A percentile compares a stretch with the other conserved stretches of the same genome.
Evolutionary conservation across 257 asterid species (phyloP).

Genomic region (Eustoma russellianum): DNA sequence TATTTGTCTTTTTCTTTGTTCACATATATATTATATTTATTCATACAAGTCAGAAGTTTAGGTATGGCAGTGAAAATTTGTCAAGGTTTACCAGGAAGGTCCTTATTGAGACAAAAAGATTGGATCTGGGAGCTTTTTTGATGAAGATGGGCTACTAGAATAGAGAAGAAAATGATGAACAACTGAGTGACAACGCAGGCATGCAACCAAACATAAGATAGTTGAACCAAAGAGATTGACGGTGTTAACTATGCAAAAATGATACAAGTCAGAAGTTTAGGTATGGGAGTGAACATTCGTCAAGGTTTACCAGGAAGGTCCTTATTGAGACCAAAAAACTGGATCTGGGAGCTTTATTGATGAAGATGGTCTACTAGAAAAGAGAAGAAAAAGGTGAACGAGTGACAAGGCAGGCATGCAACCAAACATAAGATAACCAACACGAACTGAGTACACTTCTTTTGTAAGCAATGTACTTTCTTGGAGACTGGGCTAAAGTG

Average conservation of each 20-base stretch:
- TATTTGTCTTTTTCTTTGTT: too few relatives aligned
- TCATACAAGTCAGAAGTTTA: too few relatives aligned
- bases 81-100: too few relatives aligned
- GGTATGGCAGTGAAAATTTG: too few relatives aligned
- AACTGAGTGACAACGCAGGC: not conserved
- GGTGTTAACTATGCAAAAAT: too few relatives aligned
- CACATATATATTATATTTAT: too few relatives aligned
- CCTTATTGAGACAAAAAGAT: too few relatives aligned
- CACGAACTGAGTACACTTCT: not conserved
- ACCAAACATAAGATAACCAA: conserved; percentile 5
- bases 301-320: too few relatives aligned
- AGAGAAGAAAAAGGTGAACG: conserved; percentile 1
- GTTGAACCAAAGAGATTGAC: too few relatives aligned
- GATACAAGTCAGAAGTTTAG: too few relatives aligned
- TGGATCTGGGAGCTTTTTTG: not conserved
- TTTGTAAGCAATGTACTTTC: not conserved
- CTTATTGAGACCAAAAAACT: too few relatives aligned
- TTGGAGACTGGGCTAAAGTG: conserved; percentile 4
- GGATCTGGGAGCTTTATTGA: conserved; percentile 2
- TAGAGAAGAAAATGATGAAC: conserved; percentile 1
- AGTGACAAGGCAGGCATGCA: not conserved
- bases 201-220: conserved; percentile 7
- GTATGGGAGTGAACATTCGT: too few relatives aligned
- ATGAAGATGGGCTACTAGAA: conserved; percentile 13
- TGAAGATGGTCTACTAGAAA: conserved; percentile 12